Conservation (phyloP, 371 early-diverging fungal genomes). For the Batkoa obscura region DNA sequence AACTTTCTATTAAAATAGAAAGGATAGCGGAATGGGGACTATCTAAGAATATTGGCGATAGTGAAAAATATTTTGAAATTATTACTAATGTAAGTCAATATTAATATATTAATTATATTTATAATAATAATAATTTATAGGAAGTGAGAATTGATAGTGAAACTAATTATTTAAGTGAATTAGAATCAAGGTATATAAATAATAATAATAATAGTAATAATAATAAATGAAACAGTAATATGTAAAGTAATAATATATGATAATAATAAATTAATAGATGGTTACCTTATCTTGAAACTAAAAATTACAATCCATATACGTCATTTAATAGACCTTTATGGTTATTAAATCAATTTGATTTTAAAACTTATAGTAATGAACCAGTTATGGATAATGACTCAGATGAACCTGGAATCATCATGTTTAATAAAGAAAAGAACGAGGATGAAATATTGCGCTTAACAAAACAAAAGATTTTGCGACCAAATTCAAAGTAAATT, state of each 20-base stretch:
- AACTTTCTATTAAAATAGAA: background rate
- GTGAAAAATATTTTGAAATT: background rate
- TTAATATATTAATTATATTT: too few species aligned
- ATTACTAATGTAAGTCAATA: background rate
- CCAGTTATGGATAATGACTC: too few species aligned
- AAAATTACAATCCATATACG: background rate
- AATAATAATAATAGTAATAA: background rate
- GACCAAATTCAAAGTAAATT: background rate
- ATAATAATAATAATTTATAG: too few species aligned
- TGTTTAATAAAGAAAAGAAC: background rate
- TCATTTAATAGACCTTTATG: background rate
- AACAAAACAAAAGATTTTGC: background rate
- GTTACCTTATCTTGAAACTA: slow-evolving; percentile 1
- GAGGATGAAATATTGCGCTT: background rate
- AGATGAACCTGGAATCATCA: background rate
- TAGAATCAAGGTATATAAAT: background rate
- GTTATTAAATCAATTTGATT: slow-evolving; percentile 1
- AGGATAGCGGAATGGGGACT: slow-evolving; percentile 2
- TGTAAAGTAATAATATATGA: too few species aligned
- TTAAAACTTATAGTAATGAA: background rate
- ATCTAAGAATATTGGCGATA: background rate
- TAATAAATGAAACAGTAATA: too few species aligned
- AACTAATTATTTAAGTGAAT: too few species aligned
- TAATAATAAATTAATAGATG: background rate
- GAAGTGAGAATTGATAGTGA: too few species aligned